A percentile compares a stretch with the other conserved stretches of the same genome.
Conservation (phyloP, 441 rosid genomes). For the Adansonia rubrostipa region DNA sequence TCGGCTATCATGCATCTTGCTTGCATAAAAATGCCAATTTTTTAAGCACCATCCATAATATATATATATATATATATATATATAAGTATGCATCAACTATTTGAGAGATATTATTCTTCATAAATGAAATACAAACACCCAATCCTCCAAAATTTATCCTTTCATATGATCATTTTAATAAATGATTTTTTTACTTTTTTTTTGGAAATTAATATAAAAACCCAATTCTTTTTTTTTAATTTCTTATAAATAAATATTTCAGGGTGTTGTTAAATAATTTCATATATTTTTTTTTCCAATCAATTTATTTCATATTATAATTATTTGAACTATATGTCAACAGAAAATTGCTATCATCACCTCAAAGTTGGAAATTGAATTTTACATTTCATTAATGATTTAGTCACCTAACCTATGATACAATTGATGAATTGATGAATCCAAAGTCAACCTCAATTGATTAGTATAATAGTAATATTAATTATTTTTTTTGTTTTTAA, state of each 20-base stretch:
- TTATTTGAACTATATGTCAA: not conserved
- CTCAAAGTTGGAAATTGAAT: not conserved
- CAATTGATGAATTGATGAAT: not conserved
- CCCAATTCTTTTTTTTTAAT: not conserved
- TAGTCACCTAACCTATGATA: slow-evolving; percentile 12
- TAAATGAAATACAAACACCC: not conserved
- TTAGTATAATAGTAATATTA: too few species aligned
- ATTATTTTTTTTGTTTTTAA: too few species aligned
- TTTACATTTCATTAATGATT: not conserved
- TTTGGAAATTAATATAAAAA: too few species aligned
- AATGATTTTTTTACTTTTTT: not conserved
- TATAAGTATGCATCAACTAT: not conserved
- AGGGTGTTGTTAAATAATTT: not conserved
- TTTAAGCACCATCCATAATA: not conserved
- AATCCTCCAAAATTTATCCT: not conserved
- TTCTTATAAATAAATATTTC: not conserved
- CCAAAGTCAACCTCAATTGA: too few species aligned
- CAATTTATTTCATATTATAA: not conserved
- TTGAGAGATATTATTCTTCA: not conserved
- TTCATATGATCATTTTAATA: not conserved
- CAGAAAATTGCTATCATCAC: not conserved
- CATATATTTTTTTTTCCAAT: too few species aligned
- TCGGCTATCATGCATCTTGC: not conserved
- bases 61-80: too few species aligned
- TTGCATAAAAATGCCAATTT: not conserved